These are phyloP conservation scores for Hypoxylon lienhwacheense DNA, from an alignment of 495 filamentous ascomycete genomes.

Conservation along the genomic window DNA sequence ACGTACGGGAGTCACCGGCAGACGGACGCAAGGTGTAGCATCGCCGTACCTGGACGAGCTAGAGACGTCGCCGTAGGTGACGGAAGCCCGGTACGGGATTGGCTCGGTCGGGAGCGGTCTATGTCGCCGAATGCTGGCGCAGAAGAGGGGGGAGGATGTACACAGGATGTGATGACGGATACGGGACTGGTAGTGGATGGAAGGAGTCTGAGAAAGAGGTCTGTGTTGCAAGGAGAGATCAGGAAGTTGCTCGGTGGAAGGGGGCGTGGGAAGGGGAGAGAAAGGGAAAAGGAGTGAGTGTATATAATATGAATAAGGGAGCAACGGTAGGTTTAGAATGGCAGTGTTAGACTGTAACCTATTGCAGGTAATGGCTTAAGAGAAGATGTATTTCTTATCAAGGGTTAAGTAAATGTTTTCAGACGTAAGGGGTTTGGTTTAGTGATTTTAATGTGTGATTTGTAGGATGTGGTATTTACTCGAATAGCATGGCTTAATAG, in stretches of 20 bases:
- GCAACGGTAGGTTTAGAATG: not conserved
- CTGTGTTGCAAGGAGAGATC: conserved; percentile 40
- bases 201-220: conserved; percentile 24
- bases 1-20: conserved; percentile 3
- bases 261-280: conserved; percentile 6
- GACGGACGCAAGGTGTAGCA: not conserved
- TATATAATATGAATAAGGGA: not conserved
- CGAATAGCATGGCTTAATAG: no score
- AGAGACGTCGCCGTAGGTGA: not conserved
- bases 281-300: not conserved
- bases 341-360: not conserved
- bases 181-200: conserved; percentile 11
- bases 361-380: not conserved
- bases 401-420: no score
- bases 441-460: no score
- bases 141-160: not conserved
- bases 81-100: not conserved
- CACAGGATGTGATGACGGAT: no score
- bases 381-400: no score
- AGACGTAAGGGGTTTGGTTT: no score
- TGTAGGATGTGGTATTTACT: no score
- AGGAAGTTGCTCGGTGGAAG: conserved; percentile 43
- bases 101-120: conserved; percentile 9
- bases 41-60: conserved; percentile 14
- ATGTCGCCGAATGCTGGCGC: conserved; percentile 3